Conservation (phyloP, 345 rosid species). For the Populus pruinosa region DNA sequence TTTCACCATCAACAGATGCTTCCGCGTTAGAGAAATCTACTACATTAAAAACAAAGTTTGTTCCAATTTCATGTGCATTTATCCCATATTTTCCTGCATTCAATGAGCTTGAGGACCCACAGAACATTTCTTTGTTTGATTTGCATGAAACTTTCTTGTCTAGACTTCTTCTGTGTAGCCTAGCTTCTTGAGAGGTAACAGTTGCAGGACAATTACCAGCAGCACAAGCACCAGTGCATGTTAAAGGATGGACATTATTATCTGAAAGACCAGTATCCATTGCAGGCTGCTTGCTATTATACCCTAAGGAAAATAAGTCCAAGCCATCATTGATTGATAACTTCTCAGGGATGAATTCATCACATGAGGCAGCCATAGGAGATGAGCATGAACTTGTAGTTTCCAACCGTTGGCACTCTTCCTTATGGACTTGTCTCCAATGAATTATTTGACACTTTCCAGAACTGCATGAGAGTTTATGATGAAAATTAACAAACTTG, state of each 20-base stretch:
- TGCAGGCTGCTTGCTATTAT: constrained; percentile 28
- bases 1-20: constrained; percentile 14
- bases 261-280: constrained; percentile 30
- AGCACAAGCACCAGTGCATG: constrained; percentile 20
- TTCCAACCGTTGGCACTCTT: constrained; percentile 56
- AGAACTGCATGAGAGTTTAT: constrained; percentile 49
- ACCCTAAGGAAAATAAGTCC: constrained; percentile 33
- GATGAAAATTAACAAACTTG: constrained; percentile 4
- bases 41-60: constrained; percentile 6
- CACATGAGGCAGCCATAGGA: constrained; percentile 35
- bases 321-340: constrained; percentile 22
- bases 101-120: constrained; percentile 26
- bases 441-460: constrained; percentile 93
- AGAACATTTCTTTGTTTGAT: constrained; percentile 38
- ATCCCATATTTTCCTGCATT: constrained; percentile 26
- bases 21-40: constrained; percentile 11
- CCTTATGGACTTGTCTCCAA: constrained; percentile 79
- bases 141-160: constrained; percentile 38
- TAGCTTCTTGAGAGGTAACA: constrained; percentile 40
- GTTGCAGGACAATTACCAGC: constrained; percentile 28
- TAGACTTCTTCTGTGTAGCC: constrained; percentile 41
- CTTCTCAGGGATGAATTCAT: constrained; percentile 29
- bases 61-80: constrained; percentile 18
- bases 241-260: constrained; percentile 22
- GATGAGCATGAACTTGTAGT: constrained; percentile 38